phyloP scores from a whole-genome alignment of 257 asterid species.

The Solanum peruvianum region DNA sequence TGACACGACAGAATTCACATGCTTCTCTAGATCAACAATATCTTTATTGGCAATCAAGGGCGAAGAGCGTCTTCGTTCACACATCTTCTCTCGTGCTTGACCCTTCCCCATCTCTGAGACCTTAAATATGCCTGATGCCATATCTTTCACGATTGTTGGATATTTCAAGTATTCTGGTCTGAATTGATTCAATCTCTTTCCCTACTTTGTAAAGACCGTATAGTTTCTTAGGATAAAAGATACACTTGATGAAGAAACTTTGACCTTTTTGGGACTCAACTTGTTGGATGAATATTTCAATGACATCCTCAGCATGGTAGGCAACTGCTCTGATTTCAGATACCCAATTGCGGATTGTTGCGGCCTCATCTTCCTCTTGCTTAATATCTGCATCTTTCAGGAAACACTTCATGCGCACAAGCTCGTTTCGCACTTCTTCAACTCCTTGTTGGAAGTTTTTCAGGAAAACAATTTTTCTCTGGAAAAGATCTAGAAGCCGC shows the following conservation, averaged over 20 bases:
- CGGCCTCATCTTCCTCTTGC: background rate
- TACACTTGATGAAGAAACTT: background rate
- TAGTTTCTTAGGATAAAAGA: background rate
- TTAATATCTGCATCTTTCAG: constrained; percentile 9
- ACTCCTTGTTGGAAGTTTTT: background rate
- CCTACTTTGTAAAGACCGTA: background rate
- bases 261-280: background rate
- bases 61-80: background rate
- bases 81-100: background rate
- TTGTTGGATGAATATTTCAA: background rate
- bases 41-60: background rate
- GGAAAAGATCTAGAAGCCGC: background rate
- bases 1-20: background rate
- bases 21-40: constrained; percentile 1
- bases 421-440: background rate
- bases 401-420: background rate
- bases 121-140: background rate
- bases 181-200: background rate
- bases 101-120: background rate
- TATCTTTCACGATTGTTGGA: background rate
- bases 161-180: background rate
- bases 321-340: constrained; percentile 8
- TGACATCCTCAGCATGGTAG: constrained; percentile 11
- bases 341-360: constrained; percentile 3
- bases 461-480: background rate